A percentile compares a stretch with the other conserved stretches of the same genome.
These are phyloP conservation scores for Sporothrix inflata DNA, from an alignment of 2,329 filamentous ascomycete genomes.

Conservation along the genomic window DNA sequence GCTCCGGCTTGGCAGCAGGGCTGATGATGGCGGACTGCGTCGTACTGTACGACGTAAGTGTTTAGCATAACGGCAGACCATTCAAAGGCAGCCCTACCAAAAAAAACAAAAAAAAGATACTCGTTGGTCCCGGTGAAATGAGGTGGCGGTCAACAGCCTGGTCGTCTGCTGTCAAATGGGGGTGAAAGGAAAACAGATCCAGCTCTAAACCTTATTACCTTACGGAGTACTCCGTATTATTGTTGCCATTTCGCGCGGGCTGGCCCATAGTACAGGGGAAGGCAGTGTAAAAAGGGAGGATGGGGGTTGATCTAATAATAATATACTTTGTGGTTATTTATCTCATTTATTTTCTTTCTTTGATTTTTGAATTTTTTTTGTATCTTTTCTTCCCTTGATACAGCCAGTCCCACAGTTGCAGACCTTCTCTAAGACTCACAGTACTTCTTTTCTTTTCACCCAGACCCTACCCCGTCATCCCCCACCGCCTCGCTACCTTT, in stretches of 20 bases:
- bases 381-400: too few species aligned
- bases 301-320: not conserved
- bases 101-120: too few species aligned
- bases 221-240: too few species aligned
- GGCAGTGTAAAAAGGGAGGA: not conserved
- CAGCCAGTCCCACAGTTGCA: too few species aligned
- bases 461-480: not conserved
- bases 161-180: not conserved
- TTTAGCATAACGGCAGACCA: too few species aligned
- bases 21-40: too few species aligned
- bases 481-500: not conserved
- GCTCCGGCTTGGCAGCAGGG: too few species aligned
- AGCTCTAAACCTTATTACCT: not conserved
- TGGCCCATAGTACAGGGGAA: too few species aligned
- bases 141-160: not conserved
- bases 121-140: not conserved
- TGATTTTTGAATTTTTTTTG: not conserved
- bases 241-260: not conserved
- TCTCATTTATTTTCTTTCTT: not conserved
- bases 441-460: not conserved
- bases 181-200: too few species aligned
- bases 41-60: too few species aligned
- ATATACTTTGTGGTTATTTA: not conserved
- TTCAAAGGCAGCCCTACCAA: too few species aligned
- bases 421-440: too few species aligned